A percentile compares a stretch with the other conserved stretches of the same genome.
Conservation (phyloP, 2,329 filamentous ascomycete species). For the Didymella pomorum region DNA sequence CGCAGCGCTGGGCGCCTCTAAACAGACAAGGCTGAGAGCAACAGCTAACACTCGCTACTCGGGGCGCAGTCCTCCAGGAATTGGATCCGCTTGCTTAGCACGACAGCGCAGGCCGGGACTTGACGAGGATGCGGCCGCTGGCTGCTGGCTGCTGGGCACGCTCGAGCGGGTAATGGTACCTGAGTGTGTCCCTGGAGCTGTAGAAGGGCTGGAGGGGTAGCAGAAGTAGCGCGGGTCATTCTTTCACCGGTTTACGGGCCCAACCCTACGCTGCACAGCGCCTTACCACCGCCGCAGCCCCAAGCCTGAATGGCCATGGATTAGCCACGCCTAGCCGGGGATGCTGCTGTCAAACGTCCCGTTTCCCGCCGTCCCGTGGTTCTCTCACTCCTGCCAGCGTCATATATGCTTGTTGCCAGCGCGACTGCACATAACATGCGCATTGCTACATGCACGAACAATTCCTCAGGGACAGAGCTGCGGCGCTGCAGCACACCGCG, state of each 20-base stretch:
- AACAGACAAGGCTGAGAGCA: slow-evolving; percentile 20
- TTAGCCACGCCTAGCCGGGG: slow-evolving; percentile 8
- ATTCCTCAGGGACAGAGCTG: slow-evolving; percentile 3
- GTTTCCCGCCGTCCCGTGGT: slow-evolving; percentile 6
- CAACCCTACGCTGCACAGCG: not conserved
- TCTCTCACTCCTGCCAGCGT: not conserved
- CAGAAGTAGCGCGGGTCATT: slow-evolving; percentile 15
- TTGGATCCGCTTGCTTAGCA: not conserved
- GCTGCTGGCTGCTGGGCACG: not conserved
- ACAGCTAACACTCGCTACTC: slow-evolving; percentile 6
- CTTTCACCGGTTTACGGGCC: slow-evolving; percentile 13
- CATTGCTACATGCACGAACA: not conserved
- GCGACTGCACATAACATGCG: not conserved
- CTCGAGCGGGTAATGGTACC: slow-evolving; percentile 7
- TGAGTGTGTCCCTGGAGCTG: slow-evolving; percentile 5
- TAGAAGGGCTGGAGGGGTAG: slow-evolving; percentile 6
- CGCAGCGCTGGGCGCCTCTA: slow-evolving; percentile 30
- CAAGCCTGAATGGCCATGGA: not conserved
- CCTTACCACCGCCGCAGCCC: slow-evolving; percentile 3
- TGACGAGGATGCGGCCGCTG: slow-evolving; percentile 7
- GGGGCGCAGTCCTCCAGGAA: slow-evolving; percentile 17
- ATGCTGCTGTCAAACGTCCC: slow-evolving; percentile 14
- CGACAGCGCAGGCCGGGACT: slow-evolving; percentile 10
- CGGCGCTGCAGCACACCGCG: slow-evolving; percentile 2
- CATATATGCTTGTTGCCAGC: not conserved